Percentiles rank a stretch among this genome's conserved stretches.
Conservation (phyloP, 352 stramenopile species). For the Phytophthora pseudosyringae region DNA sequence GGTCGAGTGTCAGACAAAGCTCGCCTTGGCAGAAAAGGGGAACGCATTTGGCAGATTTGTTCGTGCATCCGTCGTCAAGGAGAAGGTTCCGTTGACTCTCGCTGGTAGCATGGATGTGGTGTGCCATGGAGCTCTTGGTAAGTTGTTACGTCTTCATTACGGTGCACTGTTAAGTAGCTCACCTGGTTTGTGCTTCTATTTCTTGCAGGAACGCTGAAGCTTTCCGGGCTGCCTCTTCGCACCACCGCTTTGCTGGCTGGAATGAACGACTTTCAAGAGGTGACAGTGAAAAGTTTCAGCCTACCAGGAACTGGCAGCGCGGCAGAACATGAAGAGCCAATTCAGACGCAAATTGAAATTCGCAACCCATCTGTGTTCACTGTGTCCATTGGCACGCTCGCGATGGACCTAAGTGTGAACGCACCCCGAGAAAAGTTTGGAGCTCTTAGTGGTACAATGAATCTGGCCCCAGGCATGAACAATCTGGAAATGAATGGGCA, state of each 20-base stretch:
- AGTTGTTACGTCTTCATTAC: not conserved
- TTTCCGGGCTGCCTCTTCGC: constrained; percentile 58
- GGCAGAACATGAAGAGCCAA: constrained; percentile 48
- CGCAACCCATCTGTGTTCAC: constrained; percentile 76
- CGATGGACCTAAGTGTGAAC: constrained; percentile 57
- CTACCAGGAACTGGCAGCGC: constrained; percentile 55
- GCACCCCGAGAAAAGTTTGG: constrained; percentile 53
- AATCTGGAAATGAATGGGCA: constrained; percentile 49
- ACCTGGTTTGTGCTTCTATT: constrained; percentile 7
- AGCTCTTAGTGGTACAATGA: constrained; percentile 58
- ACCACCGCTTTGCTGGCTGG: constrained; percentile 49
- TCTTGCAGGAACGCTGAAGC: constrained; percentile 51
- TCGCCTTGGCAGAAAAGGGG: constrained; percentile 51
- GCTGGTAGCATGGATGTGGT: constrained; percentile 66
- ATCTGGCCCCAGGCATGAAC: constrained; percentile 59
- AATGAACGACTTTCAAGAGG: constrained; percentile 69
- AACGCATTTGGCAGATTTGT: constrained; percentile 72
- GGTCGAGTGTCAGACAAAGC: constrained; percentile 60
- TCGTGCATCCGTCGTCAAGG: constrained; percentile 60
- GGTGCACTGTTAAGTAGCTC: not conserved
- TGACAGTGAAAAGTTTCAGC: constrained; percentile 66
- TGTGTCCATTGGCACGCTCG: constrained; percentile 65
- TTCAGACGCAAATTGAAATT: constrained; percentile 68
- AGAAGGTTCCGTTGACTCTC: constrained; percentile 54
- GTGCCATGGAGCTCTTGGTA: constrained; percentile 71